Conservation (phyloP, 2,329 filamentous ascomycete species). For the Clarireedia homoeocarpa region DNA sequence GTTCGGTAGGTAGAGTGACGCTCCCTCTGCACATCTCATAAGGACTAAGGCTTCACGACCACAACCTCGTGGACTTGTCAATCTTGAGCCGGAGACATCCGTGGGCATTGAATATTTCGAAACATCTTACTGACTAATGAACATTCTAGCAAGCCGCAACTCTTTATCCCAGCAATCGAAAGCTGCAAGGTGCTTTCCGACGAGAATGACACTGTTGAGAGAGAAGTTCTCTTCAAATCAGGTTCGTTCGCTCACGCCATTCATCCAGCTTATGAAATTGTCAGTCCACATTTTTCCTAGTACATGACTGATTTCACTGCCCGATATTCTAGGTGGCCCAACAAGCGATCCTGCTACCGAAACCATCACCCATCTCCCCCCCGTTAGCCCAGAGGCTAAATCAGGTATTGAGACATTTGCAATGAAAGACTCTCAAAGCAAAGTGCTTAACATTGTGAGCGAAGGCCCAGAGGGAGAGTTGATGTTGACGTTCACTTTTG, state of each 20-base stretch:
- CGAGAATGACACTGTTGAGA: conserved; percentile 8
- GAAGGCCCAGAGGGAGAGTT: conserved; percentile 29
- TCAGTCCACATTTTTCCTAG: too few species aligned
- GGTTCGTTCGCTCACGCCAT: neutral
- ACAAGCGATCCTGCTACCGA: conserved; percentile 1
- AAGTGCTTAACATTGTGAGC: conserved; percentile 28
- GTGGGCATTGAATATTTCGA: neutral
- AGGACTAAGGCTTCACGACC: neutral
- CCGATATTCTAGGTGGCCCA: conserved; percentile 1
- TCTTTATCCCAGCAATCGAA: conserved; percentile 11
- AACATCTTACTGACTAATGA: neutral
- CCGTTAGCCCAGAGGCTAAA: conserved; percentile 1
- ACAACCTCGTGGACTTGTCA: neutral
- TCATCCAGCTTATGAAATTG: neutral
- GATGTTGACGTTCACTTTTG: conserved; percentile 35
- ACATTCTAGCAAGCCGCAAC: conserved; percentile 6
- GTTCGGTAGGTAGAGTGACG: neutral
- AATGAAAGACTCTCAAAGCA: conserved; percentile 16
- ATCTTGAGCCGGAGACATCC: neutral
- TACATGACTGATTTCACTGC: neutral
- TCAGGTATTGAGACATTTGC: conserved; percentile 10
- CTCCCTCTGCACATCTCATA: neutral
- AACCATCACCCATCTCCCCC: conserved; percentile 8
- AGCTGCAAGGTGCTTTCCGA: conserved; percentile 12
- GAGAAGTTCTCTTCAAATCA: conserved; percentile 12